Conservation (phyloP, 441 rosid species). For the Erodium moschatum region DNA sequence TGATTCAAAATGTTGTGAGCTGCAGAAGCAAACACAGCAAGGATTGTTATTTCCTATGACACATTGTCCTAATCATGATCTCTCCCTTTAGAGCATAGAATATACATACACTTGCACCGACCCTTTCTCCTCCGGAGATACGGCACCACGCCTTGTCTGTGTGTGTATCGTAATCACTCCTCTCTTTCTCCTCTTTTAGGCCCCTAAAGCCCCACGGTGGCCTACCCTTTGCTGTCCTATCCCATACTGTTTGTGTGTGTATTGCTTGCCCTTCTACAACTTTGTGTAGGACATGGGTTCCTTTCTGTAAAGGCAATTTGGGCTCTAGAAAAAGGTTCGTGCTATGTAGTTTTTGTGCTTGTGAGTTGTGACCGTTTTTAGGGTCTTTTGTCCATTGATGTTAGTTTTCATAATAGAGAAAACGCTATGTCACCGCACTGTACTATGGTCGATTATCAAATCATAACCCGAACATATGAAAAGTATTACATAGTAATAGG, state of each 20-base stretch:
- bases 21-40: constrained; percentile 58
- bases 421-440: no score
- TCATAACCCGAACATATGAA: no score
- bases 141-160: constrained; percentile 20
- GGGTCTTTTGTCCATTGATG: neutral
- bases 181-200: neutral
- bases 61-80: constrained; percentile 27
- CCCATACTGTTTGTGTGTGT: neutral
- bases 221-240: constrained; percentile 6
- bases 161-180: neutral
- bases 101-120: constrained; percentile 11
- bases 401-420: no score
- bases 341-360: neutral
- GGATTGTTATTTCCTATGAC: constrained; percentile 30
- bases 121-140: constrained; percentile 16
- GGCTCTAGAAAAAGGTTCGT: neutral
- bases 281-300: constrained; percentile 12
- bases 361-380: neutral
- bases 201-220: neutral
- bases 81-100: constrained; percentile 6
- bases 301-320: constrained; percentile 9
- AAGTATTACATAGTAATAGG: no score
- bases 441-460: no score
- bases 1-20: constrained; percentile 39
- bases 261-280: neutral